Percentiles rank a stretch among this genome's conserved stretches.
These are phyloP conservation scores for Phytopythium delawarense DNA, from an alignment of 352 stramenopile genomes.

Conservation along the genomic window DNA sequence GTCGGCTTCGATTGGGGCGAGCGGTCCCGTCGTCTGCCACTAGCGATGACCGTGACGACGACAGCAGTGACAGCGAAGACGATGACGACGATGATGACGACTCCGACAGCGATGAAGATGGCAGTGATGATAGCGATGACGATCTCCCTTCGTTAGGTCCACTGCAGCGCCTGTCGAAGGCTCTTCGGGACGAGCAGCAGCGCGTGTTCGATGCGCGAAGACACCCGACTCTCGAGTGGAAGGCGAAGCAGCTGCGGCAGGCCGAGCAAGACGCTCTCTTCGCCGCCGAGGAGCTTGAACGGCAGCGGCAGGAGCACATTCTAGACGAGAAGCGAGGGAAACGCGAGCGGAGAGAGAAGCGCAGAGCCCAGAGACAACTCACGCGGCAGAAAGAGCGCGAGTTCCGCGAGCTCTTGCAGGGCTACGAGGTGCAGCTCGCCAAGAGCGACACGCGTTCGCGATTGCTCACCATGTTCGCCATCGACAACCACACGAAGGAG, in stretches of 20 bases:
- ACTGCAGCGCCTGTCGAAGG: constrained; percentile 19
- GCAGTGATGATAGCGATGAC: constrained; percentile 26
- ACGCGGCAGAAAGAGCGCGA: constrained; percentile 50
- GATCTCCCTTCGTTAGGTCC: constrained; percentile 16
- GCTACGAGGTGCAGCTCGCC: constrained; percentile 35
- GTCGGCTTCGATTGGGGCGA: not conserved
- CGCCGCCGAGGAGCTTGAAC: constrained; percentile 23
- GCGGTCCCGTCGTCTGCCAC: not conserved
- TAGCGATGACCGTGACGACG: constrained; percentile 3
- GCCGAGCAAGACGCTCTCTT: constrained; percentile 30
- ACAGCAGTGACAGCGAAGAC: constrained; percentile 10
- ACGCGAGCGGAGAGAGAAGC: constrained; percentile 42
- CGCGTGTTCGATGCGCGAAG: constrained; percentile 32
- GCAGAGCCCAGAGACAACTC: constrained; percentile 32
- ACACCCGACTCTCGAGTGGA: constrained; percentile 52
- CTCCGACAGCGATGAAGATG: constrained; percentile 19
- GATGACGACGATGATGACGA: constrained; percentile 12
- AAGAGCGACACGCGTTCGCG: constrained; percentile 42
- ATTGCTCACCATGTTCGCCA: constrained; percentile 43
- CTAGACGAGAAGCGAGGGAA: constrained; percentile 26
- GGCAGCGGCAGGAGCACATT: constrained; percentile 10
- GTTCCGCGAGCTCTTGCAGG: constrained; percentile 35
- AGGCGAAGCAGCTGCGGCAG: constrained; percentile 31
- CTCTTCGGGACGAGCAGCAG: constrained; percentile 34
- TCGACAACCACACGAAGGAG: constrained; percentile 25